Base-by-base conservation (phyloP, 176 grass and related monocot species). In the Triticum turgidum region DNA sequence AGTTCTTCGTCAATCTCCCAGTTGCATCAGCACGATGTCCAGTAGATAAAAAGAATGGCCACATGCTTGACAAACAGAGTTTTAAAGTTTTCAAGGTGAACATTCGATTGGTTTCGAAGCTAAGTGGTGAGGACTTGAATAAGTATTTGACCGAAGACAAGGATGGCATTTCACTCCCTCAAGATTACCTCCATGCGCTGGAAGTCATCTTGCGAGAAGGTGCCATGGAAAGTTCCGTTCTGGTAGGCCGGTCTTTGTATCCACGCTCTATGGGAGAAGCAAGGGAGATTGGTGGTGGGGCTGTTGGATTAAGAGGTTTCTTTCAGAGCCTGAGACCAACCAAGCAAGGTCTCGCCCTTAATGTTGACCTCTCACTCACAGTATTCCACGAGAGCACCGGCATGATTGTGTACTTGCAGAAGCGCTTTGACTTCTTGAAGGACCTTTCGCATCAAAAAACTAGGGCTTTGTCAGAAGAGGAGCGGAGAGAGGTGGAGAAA, bases 301-400 rank as follows among this genome's bases (percentile, higher is more conserved):
- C 88, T 91, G 87, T 94, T 73, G 92, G 83, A 76, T 89, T 97
- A 79, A 86, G 89, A 80, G 95, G 95, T 33, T 97, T 95, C 76
- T 97, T 97, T 76, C 95, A 97, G 65, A 97, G 95, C 21, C 78
- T 97, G 39, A 91, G 89, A 63, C 87, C 95, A 9, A 93, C 92
- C 5, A 92, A 95, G 80, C 95, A 97, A 94, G 95, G 95, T 83
- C 88, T 97, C 30, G 90, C 95, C 5, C 95, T 97, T 56, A 97
- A 97, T 87, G 91, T 97, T 81, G 92, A 97, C 70, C 94, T 97
- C 65, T 93, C 90, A 33, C 91, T 95, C 56, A 86, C 71, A 24
- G 90, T 92, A 6, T 97, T 97, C 65, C 95, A 97, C 5, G 95
- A 97, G 76, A 97, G 87, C 65, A 90, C 87, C 2, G 85, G 95